Evolutionary conservation across 192 early-diverging fungal species (phyloP).

Genomic region (Obelidium mucronatum): DNA sequence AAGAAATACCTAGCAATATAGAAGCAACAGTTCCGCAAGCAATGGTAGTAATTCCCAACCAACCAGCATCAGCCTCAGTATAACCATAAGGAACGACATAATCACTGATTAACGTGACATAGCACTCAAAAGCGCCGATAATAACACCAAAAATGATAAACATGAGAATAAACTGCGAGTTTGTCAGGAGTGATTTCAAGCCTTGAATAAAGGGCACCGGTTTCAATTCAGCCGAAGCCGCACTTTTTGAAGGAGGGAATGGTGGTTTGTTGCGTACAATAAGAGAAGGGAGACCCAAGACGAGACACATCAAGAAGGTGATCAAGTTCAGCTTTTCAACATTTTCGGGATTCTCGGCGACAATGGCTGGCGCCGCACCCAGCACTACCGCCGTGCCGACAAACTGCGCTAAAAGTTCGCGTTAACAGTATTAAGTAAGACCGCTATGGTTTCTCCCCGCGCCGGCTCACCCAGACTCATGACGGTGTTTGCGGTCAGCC

Average conservation of each 20-base stretch:
- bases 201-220: conserved; percentile 37
- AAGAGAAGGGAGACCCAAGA: conserved; percentile 27
- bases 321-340: conserved; percentile 20
- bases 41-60: conserved; percentile 64
- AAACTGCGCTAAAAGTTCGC: not conserved
- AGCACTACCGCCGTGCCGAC: conserved; percentile 23
- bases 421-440: not conserved
- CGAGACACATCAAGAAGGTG: not conserved
- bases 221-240: conserved; percentile 6
- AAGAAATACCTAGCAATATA: conserved; percentile 53
- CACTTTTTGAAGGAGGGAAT: conserved; percentile 37
- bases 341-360: conserved; percentile 12
- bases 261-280: conserved; percentile 35
- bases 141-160: conserved; percentile 26
- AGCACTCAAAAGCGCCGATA: conserved; percentile 34
- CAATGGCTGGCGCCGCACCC: conserved; percentile 23
- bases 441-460: not conserved
- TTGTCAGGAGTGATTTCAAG: conserved; percentile 29
- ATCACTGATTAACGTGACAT: conserved; percentile 39
- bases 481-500: conserved; percentile 44
- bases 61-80: conserved; percentile 56
- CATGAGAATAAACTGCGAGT: conserved; percentile 31
- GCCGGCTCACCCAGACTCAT: conserved; percentile 23
- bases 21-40: conserved; percentile 66
- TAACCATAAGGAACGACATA: conserved; percentile 46